Base-by-base conservation (phyloP, 1,284 basidiomycete species). In the Tylopilus orsonianus region DNA sequence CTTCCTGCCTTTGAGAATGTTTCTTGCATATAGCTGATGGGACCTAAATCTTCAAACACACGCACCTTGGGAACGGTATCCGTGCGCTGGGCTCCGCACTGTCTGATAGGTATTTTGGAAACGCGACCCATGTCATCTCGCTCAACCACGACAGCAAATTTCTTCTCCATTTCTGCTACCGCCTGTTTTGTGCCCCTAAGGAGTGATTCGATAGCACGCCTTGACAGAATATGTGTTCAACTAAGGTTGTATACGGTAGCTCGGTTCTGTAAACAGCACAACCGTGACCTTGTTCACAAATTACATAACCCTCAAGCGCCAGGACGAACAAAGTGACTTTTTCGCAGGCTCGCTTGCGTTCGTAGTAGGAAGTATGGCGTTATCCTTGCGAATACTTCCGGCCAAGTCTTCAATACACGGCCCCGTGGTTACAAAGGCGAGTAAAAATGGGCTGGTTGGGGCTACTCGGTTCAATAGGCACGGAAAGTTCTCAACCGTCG, bases 111-210 rank as follows among this genome's bases (percentile, higher is more conserved):
- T 48, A 59, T 45, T 24, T 44, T 52, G 43, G 39, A 52, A 12
- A 66, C 35, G 6, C 63, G 61, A 20, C 61, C 62, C 0, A 49
- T 51, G 29, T 67, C 63, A 13, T 62, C 65, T 39, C 50, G 54
- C 30, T 63, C 61, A 14, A 56, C 33, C 8, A 63, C 46, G n/a
- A 56, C 19, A 2, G 20, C 3, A 16, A 16, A 13, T n/a, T 39
- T 43, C 2, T 8, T 16, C 46, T 49, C 54, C 22, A 36, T 23
- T 4, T 30, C 13, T 8, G 13, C 14, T 14, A 13, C 8, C 29
- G 14, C 13, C 14, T 13, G 29, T 30, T 9, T 13, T 13, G 7
- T 9, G 29, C 29, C 14, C n/a, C n/a, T n/a, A n/a, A n/a, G n/a
- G n/a, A n/a, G n/a, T n/a, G n/a, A n/a, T n/a, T n/a, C n/a, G n/a